Conservation (phyloP, 176 grass and related monocot genomes). For the Calamus simplicifolius region DNA sequence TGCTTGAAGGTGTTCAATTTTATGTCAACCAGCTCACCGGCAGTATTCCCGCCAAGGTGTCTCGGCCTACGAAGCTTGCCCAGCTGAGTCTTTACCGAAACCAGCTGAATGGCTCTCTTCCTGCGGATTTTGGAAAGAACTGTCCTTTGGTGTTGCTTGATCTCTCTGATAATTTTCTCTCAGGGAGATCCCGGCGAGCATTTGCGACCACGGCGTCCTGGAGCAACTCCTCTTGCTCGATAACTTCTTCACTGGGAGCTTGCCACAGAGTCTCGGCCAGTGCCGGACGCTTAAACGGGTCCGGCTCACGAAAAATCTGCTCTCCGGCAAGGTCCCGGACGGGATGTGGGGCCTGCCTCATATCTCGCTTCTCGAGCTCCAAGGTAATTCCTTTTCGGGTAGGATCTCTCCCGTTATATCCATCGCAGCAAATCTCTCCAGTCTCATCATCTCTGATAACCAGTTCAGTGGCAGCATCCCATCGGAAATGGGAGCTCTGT, state of each 20-base stretch:
- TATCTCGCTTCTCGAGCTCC: constrained; percentile 64
- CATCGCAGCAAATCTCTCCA: constrained; percentile 66
- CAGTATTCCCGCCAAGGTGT: constrained; percentile 27
- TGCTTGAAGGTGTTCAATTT: constrained; percentile 56
- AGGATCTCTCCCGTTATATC: constrained; percentile 62
- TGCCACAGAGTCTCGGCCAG: constrained; percentile 56
- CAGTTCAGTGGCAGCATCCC: constrained; percentile 53
- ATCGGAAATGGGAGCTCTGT: constrained; percentile 50
- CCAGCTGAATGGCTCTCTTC: constrained; percentile 51
- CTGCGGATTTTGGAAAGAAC: constrained; percentile 43
- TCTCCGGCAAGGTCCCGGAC: constrained; percentile 48
- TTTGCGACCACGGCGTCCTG: constrained; percentile 84
- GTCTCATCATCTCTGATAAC: constrained; percentile 63
- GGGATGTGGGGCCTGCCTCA: constrained; percentile 84
- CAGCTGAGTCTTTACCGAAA: constrained; percentile 72
- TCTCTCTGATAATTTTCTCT: constrained; percentile 52
- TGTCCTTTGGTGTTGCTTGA: constrained; percentile 53
- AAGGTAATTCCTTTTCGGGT: constrained; percentile 47
- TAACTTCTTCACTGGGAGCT: constrained; percentile 36
- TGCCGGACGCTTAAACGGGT: constrained; percentile 61
- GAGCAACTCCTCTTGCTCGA: constrained; percentile 66
- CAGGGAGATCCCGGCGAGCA: constrained; percentile 50
- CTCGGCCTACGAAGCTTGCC: constrained; percentile 28
- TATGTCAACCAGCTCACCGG: constrained; percentile 53
- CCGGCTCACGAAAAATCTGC: constrained; percentile 50